Base-by-base conservation (phyloP, 176 grass and related monocot species). In the Metroxylon sagu region DNA sequence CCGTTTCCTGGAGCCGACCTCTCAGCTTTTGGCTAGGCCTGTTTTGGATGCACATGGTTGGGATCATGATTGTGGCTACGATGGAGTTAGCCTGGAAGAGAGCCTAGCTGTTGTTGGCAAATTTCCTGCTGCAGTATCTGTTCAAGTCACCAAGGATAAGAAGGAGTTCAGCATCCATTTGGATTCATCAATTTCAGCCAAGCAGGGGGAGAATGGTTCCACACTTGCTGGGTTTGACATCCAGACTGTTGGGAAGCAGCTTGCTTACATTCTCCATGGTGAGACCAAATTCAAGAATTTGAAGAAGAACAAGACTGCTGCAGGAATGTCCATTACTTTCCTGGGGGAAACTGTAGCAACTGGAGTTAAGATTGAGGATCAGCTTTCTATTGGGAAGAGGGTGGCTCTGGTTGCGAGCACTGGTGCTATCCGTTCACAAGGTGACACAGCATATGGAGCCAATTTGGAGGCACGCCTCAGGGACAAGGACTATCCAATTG, bases 51-150 rank as follows among this genome's bases (percentile, higher is more conserved):
- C 80, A 0, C 79, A 92, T 56, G 76, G 94, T 52, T 98, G 94
- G 94, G 94, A 98, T 75, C 94, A 98, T 83, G 94, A 98, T 62
- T 91, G 76, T 56, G 94, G 94, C 25, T 93, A 93, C 55, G 94
- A 98, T 69, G 94, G 94, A 21, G 79, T 98, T 19, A 98, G 87
- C 26, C 58, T 98, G 29, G 94, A 93, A 73, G 87, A 89, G 49
- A 81, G 62, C 3, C 85, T 98, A 4, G 84, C 85, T 71, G 15
- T 98, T 35, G 79, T 76, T 52, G 69, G 21, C 66, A 75, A 54
- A 49, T 98, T 98, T 49, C 88, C 88, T 58, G 85, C 74, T 62
- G 74, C 72, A 31, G 52, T 91, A 48, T 80, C 85, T 25, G 85
- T 77, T 57, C 79, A 98, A 59, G 70, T 98, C 61, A 98, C 94